Evolutionary conservation across 805 yeast species (phyloP), one percentile per base, ranked within the genome.

Genomic region (Saccharomyces mikatae): DNA sequence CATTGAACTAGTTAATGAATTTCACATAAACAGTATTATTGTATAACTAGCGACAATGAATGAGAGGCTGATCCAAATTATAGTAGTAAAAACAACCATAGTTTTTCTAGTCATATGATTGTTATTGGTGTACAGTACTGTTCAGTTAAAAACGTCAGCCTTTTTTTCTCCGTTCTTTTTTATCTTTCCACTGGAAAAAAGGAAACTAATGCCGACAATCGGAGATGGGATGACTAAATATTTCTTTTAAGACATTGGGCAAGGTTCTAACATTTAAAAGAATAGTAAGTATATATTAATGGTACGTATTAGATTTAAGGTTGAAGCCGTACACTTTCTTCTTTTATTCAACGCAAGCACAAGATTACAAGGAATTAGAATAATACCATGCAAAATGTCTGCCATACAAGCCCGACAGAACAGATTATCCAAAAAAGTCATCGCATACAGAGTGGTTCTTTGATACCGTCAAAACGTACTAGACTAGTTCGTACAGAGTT

Each of bases 341-440:
- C 26, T 24, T 4, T 24, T 4, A 24, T 24, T 24, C 26, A 36
- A 36, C 5, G 9, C 44, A 36, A 17, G 24, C 13, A 9, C 22
- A 9, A 6, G 17, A 36, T 2, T 21, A 36, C 17, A 8, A 9
- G 11, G 17, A 36, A 36, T 22, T 17, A 10, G 14, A 41, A 10
- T 31, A 36, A 2, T 27, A 41, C 41, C 21, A 51, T 56, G 58
- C 41, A 54, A 1, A 28, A 49, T 2, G 47, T 50, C 17, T 64
- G 68, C 50, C 64, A 57, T 30, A 55, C 52, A 5, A 60, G 63
- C 52, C 65, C 68, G 5, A 52, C 64, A 49, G 54, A 59, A 21
- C 60, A 58, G 55, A 54, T 62, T 41, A 55, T 54, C 51, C 31
- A 41, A 36, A 17, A 36, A 8, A 24, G 44, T 6, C 44, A 36